These are phyloP conservation scores for Coniochaeta sp. DNA, from an alignment of 2,329 filamentous ascomycete species.

Conservation along the genomic window DNA sequence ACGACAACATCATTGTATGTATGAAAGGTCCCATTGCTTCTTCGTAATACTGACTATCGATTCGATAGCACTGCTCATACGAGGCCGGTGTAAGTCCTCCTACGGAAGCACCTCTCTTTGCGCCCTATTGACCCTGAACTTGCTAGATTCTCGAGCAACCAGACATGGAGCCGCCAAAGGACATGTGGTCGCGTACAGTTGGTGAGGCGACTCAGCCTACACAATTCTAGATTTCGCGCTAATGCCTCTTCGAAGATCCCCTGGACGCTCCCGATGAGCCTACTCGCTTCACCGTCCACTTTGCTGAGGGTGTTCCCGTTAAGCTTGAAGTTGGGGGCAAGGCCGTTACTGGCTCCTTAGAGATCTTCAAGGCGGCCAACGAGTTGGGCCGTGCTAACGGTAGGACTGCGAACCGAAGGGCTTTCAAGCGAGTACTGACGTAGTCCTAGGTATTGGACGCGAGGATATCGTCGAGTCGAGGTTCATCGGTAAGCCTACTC, in stretches of 20 bases:
- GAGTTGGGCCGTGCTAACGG: conserved; percentile 54
- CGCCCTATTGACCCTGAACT: neutral
- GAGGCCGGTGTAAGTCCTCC: neutral
- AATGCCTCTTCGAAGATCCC: conserved; percentile 35
- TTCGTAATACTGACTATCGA: no score
- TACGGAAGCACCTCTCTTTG: neutral
- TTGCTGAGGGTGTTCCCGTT: conserved; percentile 59
- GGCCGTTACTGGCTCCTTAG: conserved; percentile 53
- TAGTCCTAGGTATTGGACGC: conserved; percentile 59
- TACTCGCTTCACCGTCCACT: conserved; percentile 56
- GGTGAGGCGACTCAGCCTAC: conserved; percentile 11
- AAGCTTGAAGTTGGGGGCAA: conserved; percentile 53
- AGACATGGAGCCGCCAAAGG: conserved; percentile 51
- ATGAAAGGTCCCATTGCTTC: no score
- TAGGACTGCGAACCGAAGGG: no score
- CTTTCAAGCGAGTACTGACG: no score
- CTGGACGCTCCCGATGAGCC: conserved; percentile 55
- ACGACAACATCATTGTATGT: conserved; percentile 58
- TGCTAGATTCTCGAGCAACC: conserved; percentile 53
- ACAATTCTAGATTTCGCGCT: neutral
- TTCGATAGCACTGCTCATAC: neutral
- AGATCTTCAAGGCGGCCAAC: conserved; percentile 59
- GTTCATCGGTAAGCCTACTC: neutral
- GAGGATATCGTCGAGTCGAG: conserved; percentile 51
- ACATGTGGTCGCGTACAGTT: conserved; percentile 63